Conservation (phyloP, 441 rosid species). For the Syzygium malaccense region DNA sequence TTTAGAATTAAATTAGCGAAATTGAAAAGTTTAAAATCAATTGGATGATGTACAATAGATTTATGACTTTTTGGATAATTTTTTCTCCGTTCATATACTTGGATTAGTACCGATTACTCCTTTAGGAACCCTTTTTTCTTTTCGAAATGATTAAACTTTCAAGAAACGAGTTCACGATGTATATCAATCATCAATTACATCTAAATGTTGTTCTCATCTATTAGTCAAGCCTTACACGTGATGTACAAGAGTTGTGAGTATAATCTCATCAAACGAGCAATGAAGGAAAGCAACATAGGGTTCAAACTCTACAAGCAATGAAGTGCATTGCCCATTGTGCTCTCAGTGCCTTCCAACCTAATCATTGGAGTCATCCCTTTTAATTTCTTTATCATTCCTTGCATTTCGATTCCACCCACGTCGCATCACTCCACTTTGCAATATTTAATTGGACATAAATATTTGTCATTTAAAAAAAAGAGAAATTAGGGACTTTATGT, state of each 20-base stretch:
- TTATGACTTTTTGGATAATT: no score
- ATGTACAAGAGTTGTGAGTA: not conserved
- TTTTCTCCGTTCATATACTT: not conserved
- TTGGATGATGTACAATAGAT: no score
- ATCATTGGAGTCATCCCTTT: not conserved
- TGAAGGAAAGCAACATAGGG: not conserved
- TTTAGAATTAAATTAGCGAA: no score
- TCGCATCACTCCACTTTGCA: not conserved
- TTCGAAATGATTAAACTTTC: not conserved
- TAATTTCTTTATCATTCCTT: not conserved
- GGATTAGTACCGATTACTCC: not conserved
- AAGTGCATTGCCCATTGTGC: not conserved
- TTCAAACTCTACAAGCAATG: not conserved
- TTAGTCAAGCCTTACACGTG: not conserved
- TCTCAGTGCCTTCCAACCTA: not conserved
- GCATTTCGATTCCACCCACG: not conserved
- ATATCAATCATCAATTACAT: not conserved
- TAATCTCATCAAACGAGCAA: not conserved
- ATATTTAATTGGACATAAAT: not conserved
- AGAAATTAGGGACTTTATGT: not conserved
- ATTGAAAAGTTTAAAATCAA: no score
- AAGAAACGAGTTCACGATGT: not conserved
- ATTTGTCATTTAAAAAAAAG: not conserved
- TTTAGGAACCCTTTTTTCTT: not conserved
- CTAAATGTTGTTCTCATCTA: not conserved